Conservation (phyloP, 1,284 basidiomycete genomes). For the Apiotrichum siamense region DNA sequence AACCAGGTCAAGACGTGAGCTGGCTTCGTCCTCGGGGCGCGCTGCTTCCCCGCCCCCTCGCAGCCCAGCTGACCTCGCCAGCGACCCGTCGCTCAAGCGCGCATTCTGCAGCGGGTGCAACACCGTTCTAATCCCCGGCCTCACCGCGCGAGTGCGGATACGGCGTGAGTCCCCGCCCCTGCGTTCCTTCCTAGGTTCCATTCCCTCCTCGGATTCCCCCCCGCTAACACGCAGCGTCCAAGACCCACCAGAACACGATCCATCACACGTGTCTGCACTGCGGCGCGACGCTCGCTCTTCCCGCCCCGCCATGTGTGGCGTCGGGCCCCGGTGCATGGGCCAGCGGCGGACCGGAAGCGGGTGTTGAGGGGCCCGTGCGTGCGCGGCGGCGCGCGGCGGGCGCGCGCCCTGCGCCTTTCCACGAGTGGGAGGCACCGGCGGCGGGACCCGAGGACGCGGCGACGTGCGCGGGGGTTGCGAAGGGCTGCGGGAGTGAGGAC, state of each 20-base stretch:
- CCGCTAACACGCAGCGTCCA: constrained; percentile 17
- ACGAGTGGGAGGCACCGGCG: constrained; percentile 19
- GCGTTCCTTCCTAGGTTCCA: background rate
- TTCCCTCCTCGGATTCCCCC: background rate
- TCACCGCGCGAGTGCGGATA: constrained; percentile 33
- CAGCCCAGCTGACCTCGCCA: constrained; percentile 2
- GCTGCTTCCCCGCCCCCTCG: background rate
- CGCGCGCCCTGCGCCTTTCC: constrained; percentile 17
- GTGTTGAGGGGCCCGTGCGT: constrained; percentile 30
- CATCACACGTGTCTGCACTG: constrained; percentile 31
- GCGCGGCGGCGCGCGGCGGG: constrained; percentile 12
- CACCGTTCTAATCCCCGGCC: constrained; percentile 37
- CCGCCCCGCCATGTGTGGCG: constrained; percentile 10
- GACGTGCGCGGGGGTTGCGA: background rate
- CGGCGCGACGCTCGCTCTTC: constrained; percentile 14
- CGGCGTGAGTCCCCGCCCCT: constrained; percentile 22
- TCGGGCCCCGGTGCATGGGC: too few species aligned
- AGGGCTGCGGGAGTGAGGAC: too few species aligned
- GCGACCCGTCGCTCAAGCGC: constrained; percentile 38
- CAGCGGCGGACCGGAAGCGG: background rate
- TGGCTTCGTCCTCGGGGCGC: background rate
- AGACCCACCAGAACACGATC: constrained; percentile 18
- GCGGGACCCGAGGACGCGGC: background rate
- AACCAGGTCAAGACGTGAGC: constrained; percentile 41
- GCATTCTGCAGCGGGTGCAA: constrained; percentile 30